Percentiles rank a stretch among this genome's conserved stretches.
These are phyloP conservation scores for Selaginella tamariscina DNA, from an alignment of 75 land plant genomes.

Conservation along the genomic window DNA sequence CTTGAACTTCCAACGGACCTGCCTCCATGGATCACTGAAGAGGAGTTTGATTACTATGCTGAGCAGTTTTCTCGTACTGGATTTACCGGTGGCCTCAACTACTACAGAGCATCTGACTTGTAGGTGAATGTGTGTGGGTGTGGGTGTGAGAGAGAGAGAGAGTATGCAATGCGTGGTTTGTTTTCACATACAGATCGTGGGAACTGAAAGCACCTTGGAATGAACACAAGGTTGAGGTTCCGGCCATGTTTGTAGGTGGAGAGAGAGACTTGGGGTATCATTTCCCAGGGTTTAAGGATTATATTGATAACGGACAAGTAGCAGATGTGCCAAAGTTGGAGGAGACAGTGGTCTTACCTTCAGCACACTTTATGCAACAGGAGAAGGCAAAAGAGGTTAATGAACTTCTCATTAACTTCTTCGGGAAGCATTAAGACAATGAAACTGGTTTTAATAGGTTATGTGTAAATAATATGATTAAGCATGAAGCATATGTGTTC, in stretches of 20 bases:
- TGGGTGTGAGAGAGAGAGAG: neutral
- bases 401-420: neutral
- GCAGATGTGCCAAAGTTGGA: constrained; percentile 38
- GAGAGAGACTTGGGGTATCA: constrained; percentile 31
- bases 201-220: constrained; percentile 42
- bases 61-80: constrained; percentile 33
- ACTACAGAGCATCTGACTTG: constrained; percentile 40
- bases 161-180: neutral
- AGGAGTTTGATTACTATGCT: constrained; percentile 49
- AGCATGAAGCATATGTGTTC: no score
- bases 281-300: constrained; percentile 21
- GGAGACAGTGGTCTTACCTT: constrained; percentile 25
- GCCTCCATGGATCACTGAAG: constrained; percentile 66
- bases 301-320: constrained; percentile 22
- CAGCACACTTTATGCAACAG: constrained; percentile 39
- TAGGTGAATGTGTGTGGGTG: constrained; percentile 18
- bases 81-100: constrained; percentile 45
- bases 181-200: constrained; percentile 31
- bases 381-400: constrained; percentile 33
- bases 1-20: constrained; percentile 21
- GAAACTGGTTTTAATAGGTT: no score
- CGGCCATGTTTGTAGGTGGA: constrained; percentile 32
- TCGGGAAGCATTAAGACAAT: no score
- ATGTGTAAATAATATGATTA: no score
- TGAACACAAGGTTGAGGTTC: constrained; percentile 18